Percentiles rank a stretch among this genome's conserved stretches.
These are phyloP conservation scores for Dothideomycetes sp. DNA, from an alignment of 2,329 filamentous ascomycete species.

Conservation along the genomic window DNA sequence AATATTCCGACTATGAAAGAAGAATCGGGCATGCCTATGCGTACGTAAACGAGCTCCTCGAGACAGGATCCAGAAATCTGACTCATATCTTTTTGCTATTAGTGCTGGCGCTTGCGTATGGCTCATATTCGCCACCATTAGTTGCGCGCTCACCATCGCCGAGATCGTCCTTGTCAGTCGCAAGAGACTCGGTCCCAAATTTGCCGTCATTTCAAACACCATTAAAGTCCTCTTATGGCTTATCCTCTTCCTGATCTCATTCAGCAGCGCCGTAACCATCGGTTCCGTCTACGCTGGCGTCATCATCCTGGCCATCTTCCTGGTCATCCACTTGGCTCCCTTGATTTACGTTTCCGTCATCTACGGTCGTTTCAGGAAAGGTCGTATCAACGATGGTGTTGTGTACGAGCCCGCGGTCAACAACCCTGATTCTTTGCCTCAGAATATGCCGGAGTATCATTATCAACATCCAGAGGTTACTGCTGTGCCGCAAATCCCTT, in stretches of 20 bases:
- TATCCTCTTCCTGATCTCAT: not conserved
- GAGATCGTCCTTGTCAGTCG: not conserved
- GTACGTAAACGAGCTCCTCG: not conserved
- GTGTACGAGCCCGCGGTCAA: no score
- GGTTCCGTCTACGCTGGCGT: not conserved
- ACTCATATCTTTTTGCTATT: not conserved
- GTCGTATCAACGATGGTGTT: no score
- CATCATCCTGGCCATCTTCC: not conserved
- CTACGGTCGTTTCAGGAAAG: no score
- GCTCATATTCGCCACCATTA: not conserved
- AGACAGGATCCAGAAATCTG: not conserved
- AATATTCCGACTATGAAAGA: not conserved
- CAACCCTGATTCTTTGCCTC: no score
- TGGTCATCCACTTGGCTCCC: no score
- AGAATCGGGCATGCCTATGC: not conserved
- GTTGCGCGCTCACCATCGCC: conserved; percentile 1
- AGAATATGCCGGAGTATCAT: no score
- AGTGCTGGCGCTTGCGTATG: not conserved
- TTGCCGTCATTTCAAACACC: not conserved
- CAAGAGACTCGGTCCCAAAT: not conserved
- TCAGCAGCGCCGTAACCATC: not conserved
- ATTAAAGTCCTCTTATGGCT: conserved; percentile 3
- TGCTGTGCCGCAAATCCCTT: no score
- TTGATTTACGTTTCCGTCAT: no score
- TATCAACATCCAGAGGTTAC: no score